phyloP scores from a whole-genome alignment of 805 yeast genomes.

The Sugiyamaella qingdaonensis region DNA sequence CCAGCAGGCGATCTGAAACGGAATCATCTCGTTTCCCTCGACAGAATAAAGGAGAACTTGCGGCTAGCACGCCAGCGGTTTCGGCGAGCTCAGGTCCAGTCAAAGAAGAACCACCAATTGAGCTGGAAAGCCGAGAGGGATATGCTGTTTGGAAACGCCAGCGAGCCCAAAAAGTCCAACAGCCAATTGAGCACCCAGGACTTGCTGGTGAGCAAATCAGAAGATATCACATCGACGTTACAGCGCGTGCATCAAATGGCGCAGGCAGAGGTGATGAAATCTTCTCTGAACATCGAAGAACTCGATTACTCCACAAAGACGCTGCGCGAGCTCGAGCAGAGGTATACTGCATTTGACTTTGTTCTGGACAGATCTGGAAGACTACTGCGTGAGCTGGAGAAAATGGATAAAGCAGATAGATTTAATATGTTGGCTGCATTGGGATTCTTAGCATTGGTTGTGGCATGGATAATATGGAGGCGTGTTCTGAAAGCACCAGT shows the following conservation, averaged over 20 bases:
- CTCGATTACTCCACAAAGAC: conserved; percentile 36
- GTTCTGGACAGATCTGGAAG: conserved; percentile 34
- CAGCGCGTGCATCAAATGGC: conserved; percentile 31
- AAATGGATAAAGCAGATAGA: conserved; percentile 39
- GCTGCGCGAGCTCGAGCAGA: conserved; percentile 31
- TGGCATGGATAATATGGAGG: conserved; percentile 37
- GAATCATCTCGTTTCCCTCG: conserved; percentile 17
- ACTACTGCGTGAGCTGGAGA: conserved; percentile 35
- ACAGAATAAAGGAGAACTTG: conserved; percentile 18
- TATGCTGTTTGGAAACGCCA: conserved; percentile 16
- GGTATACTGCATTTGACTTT: conserved; percentile 36
- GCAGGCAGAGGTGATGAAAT: conserved; percentile 36
- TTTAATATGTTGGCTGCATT: conserved; percentile 34
- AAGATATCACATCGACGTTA: conserved; percentile 25
- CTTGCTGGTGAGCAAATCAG: conserved; percentile 21
- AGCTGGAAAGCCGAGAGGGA: conserved; percentile 20
- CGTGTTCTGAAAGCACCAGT: conserved; percentile 36
- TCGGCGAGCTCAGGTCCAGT: conserved; percentile 23
- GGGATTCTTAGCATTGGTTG: conserved; percentile 34
- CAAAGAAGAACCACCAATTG: conserved; percentile 20
- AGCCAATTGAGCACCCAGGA: conserved; percentile 19
- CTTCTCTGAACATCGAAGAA: conserved; percentile 35
- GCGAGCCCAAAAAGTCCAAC: not conserved
- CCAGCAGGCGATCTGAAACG: conserved; percentile 1
- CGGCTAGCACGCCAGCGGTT: conserved; percentile 16